These are phyloP conservation scores for Lithohypha guttulata DNA, from an alignment of 2,329 filamentous ascomycete species.

Conservation along the genomic window DNA sequence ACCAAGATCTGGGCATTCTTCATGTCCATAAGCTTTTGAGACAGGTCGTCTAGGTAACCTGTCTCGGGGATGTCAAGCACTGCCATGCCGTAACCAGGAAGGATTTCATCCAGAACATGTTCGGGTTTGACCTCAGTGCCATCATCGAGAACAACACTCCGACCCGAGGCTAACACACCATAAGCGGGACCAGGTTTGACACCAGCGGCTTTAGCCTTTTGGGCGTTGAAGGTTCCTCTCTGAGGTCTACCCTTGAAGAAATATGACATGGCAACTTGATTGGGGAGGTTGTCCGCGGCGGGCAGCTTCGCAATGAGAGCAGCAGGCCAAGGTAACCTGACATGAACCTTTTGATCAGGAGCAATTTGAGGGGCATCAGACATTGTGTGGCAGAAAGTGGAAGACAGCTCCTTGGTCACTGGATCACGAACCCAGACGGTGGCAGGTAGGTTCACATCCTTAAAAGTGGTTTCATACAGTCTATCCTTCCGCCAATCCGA, in stretches of 20 bases:
- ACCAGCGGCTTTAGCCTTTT: constrained; percentile 53
- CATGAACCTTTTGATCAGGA: constrained; percentile 59
- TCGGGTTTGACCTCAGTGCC: constrained; percentile 67
- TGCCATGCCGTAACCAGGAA: constrained; percentile 62
- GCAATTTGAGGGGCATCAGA: constrained; percentile 41
- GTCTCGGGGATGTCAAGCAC: constrained; percentile 66
- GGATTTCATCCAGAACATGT: constrained; percentile 65
- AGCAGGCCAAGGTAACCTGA: constrained; percentile 70
- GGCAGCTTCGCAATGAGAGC: constrained; percentile 56
- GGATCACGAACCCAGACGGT: constrained; percentile 57
- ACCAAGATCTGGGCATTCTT: constrained; percentile 47
- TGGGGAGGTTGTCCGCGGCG: constrained; percentile 45
- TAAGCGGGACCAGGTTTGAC: constrained; percentile 52
- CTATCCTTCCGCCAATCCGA: constrained; percentile 64
- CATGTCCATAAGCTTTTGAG: constrained; percentile 45
- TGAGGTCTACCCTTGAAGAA: constrained; percentile 66
- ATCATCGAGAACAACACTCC: constrained; percentile 51
- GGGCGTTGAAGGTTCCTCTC: constrained; percentile 67
- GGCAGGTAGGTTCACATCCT: constrained; percentile 56
- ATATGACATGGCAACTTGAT: constrained; percentile 66
- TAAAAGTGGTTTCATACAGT: constrained; percentile 54
- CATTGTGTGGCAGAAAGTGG: constrained; percentile 58
- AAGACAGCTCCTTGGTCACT: constrained; percentile 48
- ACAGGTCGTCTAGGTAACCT: constrained; percentile 59
- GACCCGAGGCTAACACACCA: constrained; percentile 49